Conservation (phyloP, 768 basidiomycete genomes). For the Tulasnella sp. region DNA sequence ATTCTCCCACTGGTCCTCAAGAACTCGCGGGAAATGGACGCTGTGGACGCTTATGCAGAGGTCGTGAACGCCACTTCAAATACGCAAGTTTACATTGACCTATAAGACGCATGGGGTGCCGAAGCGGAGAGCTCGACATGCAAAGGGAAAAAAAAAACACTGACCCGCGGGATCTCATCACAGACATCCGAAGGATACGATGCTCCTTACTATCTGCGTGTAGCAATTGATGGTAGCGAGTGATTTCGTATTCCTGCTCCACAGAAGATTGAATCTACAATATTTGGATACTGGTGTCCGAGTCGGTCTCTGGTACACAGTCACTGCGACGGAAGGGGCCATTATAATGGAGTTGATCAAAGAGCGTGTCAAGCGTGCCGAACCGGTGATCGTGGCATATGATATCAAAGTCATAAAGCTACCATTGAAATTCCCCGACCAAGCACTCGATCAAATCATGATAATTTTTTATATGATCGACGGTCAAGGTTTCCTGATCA, state of each 20-base stretch:
- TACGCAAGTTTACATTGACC: slow-evolving; percentile 45
- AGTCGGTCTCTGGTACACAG: slow-evolving; percentile 94
- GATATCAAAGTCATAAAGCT: slow-evolving; percentile 99
- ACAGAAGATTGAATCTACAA: not conserved
- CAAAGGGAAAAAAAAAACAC: slow-evolving; percentile 48
- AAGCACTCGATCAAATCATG: slow-evolving; percentile 95
- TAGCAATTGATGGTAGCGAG: slow-evolving; percentile 90
- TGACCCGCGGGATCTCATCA: slow-evolving; percentile 41
- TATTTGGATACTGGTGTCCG: slow-evolving; percentile 55
- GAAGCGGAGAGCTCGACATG: slow-evolving; percentile 28
- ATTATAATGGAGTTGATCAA: slow-evolving; percentile 58
- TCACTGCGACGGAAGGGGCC: slow-evolving; percentile 72
- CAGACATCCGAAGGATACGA: slow-evolving; percentile 75
- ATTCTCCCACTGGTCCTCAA: slow-evolving; percentile 79
- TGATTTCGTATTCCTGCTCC: not conserved
- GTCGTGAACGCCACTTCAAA: slow-evolving; percentile 61
- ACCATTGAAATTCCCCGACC: slow-evolving; percentile 99
- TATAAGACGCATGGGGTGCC: slow-evolving; percentile 41
- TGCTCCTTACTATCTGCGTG: slow-evolving; percentile 93
- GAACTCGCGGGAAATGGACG: slow-evolving; percentile 85
- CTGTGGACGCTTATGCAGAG: slow-evolving; percentile 96
- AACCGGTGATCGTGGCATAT: slow-evolving; percentile 96
- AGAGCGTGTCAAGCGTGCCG: slow-evolving; percentile 93
- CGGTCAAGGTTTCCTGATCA: slow-evolving; percentile 94
- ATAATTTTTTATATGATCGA: slow-evolving; percentile 99